Evolutionary conservation across 2,329 filamentous ascomycete species (phyloP), one percentile per base, ranked within the genome.

Genomic region (Aspergillus niger): DNA sequence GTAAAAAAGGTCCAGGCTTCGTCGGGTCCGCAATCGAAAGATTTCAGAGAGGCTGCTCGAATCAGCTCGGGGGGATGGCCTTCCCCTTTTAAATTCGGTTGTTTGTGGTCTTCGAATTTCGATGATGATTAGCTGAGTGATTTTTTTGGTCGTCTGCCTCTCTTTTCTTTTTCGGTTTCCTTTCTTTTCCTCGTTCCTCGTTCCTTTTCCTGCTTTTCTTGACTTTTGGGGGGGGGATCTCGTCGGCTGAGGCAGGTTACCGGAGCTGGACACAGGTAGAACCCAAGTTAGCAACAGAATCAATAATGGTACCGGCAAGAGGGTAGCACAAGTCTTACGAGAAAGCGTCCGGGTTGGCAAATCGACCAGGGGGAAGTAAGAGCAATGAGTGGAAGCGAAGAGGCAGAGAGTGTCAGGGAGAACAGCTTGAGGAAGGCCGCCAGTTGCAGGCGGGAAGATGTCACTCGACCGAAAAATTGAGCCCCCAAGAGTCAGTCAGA

Each of bases 221-320:
- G 8, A 32, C 53, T 58, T 30, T 44, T 2, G 41, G 20, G 41
- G 17, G 20, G 20, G 20, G 20, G 20, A 17, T 24, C 43, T 49
- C 24, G 44, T 49, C 24, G 44, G 44, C 43, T 10, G 24, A 54
- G 17, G 15, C 48, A 60, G 49, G 30, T 44, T 50, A 41, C n/a
- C 54, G 57, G 48, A 43, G 10, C 44, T 57, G 26, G 24, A 59
- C 24, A 39, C 28, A 15, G 32, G 52, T 38, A 56, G 48, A 61
- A 41, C 52, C 36, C 55, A 54, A 52, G 53, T 47, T 49, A 51
- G 57, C 36, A 54, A 56, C 32, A 62, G 43, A 49, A 49, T 30
- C 20, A 5, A 49, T 15, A 11, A n/a, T 54, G 51, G 51, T 17
- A 26, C 32, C 24, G 20, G 51, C 32, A 41, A 49, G 44, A 49